Evolutionary conservation across 2,329 filamentous ascomycete genomes (phyloP).

Genomic region (Sporothrix sp.): DNA sequence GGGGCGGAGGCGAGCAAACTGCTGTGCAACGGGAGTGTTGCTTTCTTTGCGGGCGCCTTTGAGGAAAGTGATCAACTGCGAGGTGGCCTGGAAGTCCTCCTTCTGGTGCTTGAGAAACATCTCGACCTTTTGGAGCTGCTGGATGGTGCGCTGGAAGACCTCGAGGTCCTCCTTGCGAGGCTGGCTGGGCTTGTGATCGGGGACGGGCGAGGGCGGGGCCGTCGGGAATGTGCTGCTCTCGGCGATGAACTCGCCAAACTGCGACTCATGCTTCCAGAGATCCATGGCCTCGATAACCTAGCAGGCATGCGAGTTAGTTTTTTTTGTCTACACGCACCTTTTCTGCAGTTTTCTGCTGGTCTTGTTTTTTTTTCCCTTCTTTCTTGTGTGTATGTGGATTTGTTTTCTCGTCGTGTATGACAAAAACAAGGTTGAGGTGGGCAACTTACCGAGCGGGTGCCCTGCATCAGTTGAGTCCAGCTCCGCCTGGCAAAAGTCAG

Average conservation of each 20-base stretch:
- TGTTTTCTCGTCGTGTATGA: background rate
- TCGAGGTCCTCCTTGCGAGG: constrained; percentile 62
- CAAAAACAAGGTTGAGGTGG: background rate
- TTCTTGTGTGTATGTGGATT: background rate
- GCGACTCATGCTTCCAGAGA: constrained; percentile 79
- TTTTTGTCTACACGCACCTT: background rate
- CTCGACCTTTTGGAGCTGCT: constrained; percentile 59
- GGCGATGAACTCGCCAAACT: constrained; percentile 72
- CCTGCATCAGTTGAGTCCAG: constrained; percentile 89
- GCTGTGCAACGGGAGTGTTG: constrained; percentile 61
- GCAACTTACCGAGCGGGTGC: constrained; percentile 68
- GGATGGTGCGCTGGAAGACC: constrained; percentile 55
- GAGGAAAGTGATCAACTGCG: constrained; percentile 62
- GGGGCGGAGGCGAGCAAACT: constrained; percentile 82
- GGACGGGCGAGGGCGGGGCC: constrained; percentile 52
- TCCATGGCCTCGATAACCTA: constrained; percentile 88
- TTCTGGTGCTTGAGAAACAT: constrained; percentile 57
- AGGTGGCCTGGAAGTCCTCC: constrained; percentile 58
- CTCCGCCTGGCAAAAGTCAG: constrained; percentile 52
- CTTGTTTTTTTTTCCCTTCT: background rate
- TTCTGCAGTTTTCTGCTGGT: background rate
- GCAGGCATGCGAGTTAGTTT: constrained; percentile 8
- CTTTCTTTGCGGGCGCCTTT: constrained; percentile 63
- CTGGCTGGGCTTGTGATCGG: constrained; percentile 51
- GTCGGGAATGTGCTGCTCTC: constrained; percentile 67